These are phyloP conservation scores for Ustulina deusta DNA, from an alignment of 2,329 filamentous ascomycete species.

Conservation along the genomic window DNA sequence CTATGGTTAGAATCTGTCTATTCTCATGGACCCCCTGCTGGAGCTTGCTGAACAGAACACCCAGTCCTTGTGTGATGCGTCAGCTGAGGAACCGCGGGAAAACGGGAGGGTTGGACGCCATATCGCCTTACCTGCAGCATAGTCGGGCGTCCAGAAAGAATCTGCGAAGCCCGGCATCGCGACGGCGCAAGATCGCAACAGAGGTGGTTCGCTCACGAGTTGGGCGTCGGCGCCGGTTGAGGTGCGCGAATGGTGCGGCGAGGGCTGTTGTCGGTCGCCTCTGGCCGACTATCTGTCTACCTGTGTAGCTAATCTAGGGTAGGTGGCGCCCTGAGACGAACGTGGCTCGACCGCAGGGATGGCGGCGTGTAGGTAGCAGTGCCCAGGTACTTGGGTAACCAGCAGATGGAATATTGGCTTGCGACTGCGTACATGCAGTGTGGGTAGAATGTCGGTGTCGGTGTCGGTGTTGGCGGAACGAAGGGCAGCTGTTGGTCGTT, in stretches of 20 bases:
- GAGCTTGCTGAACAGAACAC: conserved; percentile 94
- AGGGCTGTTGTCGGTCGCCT: conserved; percentile 3
- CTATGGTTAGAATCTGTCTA: conserved; percentile 90
- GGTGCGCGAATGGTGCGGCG: conserved; percentile 14
- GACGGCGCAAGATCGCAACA: conserved; percentile 39
- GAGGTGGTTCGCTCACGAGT: conserved; percentile 12
- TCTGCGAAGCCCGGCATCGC: conserved; percentile 90
- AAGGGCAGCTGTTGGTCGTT: conserved; percentile 13
- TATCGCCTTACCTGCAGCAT: conserved; percentile 80
- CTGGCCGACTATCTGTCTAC: conserved; percentile 13
- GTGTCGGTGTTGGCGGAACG: neutral
- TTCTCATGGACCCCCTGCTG: conserved; percentile 97
- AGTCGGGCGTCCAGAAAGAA: conserved; percentile 98
- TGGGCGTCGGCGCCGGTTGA: conserved; percentile 7
- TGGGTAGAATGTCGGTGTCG: neutral
- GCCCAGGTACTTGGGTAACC: neutral
- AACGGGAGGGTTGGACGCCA: conserved; percentile 2
- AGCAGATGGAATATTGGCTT: neutral
- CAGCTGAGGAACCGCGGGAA: conserved; percentile 27
- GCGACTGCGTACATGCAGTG: conserved; percentile 6
- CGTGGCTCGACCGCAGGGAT: conserved; percentile 13
- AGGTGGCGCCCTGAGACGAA: neutral
- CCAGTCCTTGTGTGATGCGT: conserved; percentile 70
- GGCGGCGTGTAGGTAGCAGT: neutral
- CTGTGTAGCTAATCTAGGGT: neutral